These are phyloP conservation scores for Chalara sp. DNA, from an alignment of 2,329 filamentous ascomycete genomes.

Conservation along the genomic window DNA sequence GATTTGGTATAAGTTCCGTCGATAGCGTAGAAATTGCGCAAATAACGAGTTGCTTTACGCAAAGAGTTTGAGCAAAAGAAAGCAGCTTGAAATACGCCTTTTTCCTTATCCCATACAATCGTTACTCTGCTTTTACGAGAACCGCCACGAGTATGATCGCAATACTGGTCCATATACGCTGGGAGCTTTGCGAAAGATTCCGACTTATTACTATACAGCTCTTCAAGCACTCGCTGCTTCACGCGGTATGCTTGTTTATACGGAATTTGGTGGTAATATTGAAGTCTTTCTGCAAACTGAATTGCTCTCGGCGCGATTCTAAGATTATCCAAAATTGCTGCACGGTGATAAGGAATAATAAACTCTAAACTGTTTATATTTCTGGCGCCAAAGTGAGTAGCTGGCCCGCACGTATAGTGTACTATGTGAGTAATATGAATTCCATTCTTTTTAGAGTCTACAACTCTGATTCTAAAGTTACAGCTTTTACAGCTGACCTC, in stretches of 20 bases:
- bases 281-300: not conserved
- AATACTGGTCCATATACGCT: not conserved
- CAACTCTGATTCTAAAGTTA: not conserved
- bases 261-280: not conserved
- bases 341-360: not conserved
- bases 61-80: not conserved
- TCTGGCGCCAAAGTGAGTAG: not conserved
- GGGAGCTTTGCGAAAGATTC: not conserved
- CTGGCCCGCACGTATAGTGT: not conserved
- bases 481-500: not conserved
- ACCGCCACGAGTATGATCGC: too few relatives aligned
- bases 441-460: not conserved
- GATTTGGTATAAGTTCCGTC: not conserved
- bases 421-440: not conserved
- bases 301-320: not conserved
- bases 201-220: not conserved
- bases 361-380: not conserved
- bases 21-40: not conserved
- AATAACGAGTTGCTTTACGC: not conserved
- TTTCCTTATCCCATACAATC: not conserved
- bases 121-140: not conserved
- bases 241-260: slow-evolving; percentile 1
- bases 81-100: not conserved
- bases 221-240: not conserved
- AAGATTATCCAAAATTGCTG: not conserved